Evolutionary conservation across 2,329 filamentous ascomycete species (phyloP).

Genomic region (Epichloe hybrida): DNA sequence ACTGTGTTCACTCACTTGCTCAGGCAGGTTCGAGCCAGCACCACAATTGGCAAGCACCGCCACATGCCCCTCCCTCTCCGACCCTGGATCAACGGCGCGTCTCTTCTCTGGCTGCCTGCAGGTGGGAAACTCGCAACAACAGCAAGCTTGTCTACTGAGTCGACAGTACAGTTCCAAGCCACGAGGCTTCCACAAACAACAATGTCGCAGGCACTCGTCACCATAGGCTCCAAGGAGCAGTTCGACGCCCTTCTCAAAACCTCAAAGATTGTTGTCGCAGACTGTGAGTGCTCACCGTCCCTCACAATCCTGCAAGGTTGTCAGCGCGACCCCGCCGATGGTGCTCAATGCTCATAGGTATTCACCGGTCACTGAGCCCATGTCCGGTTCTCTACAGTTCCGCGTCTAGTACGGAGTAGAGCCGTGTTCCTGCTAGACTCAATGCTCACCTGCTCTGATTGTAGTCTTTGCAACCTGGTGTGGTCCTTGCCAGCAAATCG

Average conservation of each 20-base stretch:
- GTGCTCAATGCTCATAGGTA: neutral
- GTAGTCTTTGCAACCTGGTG: constrained; percentile 84
- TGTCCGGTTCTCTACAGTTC: neutral
- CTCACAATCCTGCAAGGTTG: neutral
- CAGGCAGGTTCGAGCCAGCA: too few species aligned
- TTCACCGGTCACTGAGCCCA: neutral
- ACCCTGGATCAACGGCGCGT: neutral
- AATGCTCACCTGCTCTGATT: constrained; percentile 4
- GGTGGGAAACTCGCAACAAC: neutral
- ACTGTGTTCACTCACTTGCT: too few species aligned
- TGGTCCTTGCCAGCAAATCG: constrained; percentile 70
- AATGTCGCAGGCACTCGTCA: constrained; percentile 18
- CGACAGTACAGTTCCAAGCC: neutral
- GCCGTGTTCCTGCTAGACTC: constrained; percentile 4
- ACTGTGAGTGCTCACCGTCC: constrained; percentile 51
- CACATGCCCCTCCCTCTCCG: neutral
- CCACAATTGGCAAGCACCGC: too few species aligned
- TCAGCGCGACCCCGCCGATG: neutral
- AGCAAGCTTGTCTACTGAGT: neutral
- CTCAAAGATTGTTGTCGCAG: constrained; percentile 69
- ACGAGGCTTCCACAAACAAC: constrained; percentile 1
- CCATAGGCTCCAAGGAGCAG: constrained; percentile 40
- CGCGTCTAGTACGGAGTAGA: neutral
- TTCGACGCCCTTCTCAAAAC: constrained; percentile 55
- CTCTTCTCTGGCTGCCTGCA: neutral